Evolutionary conservation across 139 green algal genomes (phyloP), one percentile per base, ranked within the genome.

Genomic region (Chlamydomonas schloesseri): DNA sequence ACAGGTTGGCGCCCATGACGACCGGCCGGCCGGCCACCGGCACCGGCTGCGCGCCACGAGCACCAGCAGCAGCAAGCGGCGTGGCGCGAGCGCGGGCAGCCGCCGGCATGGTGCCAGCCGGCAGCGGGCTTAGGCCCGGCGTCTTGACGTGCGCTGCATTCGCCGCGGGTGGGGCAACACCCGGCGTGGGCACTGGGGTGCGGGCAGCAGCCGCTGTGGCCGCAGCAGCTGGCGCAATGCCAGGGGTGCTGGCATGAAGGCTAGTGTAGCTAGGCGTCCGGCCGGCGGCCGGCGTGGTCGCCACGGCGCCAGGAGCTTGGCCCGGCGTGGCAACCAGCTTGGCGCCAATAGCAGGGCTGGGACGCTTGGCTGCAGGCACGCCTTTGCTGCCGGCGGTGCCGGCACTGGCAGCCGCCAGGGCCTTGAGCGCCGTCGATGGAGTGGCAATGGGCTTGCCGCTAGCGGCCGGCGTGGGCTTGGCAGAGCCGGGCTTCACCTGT

Each of bases 341-440:
- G 50, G 76, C 26, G 60, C 60, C 74, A 0, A 24, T 17, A 28
- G 14, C 18, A 37, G 78, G 78, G 23, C 36, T 71, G 3, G 78
- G 29, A 10, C 78, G 78, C 78, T 67, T 84, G 28, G 78, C 23
- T 0, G 60, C 18, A 0, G 14, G 20, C 2, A 17, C 46, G 17
- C 42, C 64, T 10, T 74, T 84, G 17, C 26, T 21, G 2, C 42
- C 60, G 14, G 58, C 47, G 18, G 76, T 5, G 60, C 76, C 76
- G 28, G 24, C 17, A 64, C 31, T 84, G 17, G 64, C 78, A 4
- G 78, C 78, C 0, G 78, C 78, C 42, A 84, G 26, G 29, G 78
- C 78, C 64, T 84, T 84, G 3, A 84, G 78, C 17, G 78, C 78
- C 15, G 78, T 75, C 14, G 78, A 74, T 2, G 78, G 76, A 0